Evolutionary conservation across 23 red algal genomes (phyloP).

Genomic region (Gracilaria domingensis): DNA sequence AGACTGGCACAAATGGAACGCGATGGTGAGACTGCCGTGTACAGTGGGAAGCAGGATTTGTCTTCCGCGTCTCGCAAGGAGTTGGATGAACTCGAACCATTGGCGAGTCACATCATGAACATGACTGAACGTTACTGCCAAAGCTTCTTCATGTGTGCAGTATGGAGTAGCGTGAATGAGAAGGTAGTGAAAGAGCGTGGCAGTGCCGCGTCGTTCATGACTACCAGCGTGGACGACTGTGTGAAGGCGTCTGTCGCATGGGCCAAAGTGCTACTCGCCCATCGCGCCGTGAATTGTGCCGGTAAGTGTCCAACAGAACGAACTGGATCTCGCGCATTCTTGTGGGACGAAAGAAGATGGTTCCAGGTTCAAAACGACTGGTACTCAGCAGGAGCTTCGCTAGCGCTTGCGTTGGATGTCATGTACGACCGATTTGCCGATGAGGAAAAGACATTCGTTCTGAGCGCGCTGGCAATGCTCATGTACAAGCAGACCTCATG

Average conservation of each 20-base stretch:
- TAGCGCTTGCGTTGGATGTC: slow-evolving; percentile 52
- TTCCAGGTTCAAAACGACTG: slow-evolving; percentile 51
- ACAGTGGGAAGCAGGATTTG: neutral
- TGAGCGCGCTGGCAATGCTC: slow-evolving; percentile 45
- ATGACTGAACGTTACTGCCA: neutral
- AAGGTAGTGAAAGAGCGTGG: neutral
- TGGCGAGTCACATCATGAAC: slow-evolving; percentile 18
- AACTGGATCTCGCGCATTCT: neutral
- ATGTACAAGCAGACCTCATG: slow-evolving; percentile 46
- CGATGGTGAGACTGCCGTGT: neutral
- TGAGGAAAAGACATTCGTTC: neutral
- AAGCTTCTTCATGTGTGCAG: slow-evolving; percentile 54
- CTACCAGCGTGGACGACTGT: slow-evolving; percentile 3
- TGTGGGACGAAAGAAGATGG: slow-evolving; percentile 25
- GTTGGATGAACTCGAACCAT: slow-evolving; percentile 17
- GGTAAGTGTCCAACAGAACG: slow-evolving; percentile 15
- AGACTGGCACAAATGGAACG: slow-evolving; percentile 24
- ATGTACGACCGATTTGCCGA: slow-evolving; percentile 11
- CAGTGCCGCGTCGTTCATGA: neutral
- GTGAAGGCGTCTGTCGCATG: slow-evolving; percentile 39
- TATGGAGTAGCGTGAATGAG: slow-evolving; percentile 48
- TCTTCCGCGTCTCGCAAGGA: neutral
- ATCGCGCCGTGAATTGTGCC: slow-evolving; percentile 31
- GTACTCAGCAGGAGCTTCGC: slow-evolving; percentile 6
- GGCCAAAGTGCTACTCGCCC: slow-evolving; percentile 47